phyloP scores from a whole-genome alignment of 1,139 yeast genomes.

The Blastobotrys buckinghamii region DNA sequence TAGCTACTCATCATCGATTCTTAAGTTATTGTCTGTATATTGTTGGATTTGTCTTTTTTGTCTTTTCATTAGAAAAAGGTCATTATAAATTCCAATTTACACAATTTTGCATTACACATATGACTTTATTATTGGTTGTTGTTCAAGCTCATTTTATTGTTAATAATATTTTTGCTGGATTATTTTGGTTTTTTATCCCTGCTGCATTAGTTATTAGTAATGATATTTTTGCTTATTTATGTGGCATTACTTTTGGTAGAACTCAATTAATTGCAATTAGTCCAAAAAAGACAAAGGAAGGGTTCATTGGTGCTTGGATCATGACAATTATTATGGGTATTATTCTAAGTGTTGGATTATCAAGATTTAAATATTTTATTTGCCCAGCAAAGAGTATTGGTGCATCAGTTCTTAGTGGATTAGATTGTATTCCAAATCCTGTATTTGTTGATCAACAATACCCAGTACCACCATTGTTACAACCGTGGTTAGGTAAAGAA shows the following conservation, averaged over 20 bases:
- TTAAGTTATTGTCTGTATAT: conserved; percentile 79
- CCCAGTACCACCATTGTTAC: conserved; percentile 65
- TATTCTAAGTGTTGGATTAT: conserved; percentile 55
- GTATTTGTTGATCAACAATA: conserved; percentile 76
- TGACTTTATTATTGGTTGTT: conserved; percentile 85
- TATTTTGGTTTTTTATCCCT: conserved; percentile 93
- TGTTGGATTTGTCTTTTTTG: conserved; percentile 85
- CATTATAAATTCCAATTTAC: conserved; percentile 89
- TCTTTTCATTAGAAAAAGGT: conserved; percentile 83
- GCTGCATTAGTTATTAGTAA: conserved; percentile 87
- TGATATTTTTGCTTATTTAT: conserved; percentile 92
- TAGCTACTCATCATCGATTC: conserved; percentile 69
- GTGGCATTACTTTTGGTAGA: conserved; percentile 94
- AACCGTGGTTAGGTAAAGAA: conserved; percentile 41
- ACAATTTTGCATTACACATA: conserved; percentile 88
- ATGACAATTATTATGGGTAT: conserved; percentile 79
- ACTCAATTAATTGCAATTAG: conserved; percentile 91
- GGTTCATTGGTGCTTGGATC: conserved; percentile 96
- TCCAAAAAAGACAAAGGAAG: conserved; percentile 97
- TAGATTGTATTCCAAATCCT: conserved; percentile 79
- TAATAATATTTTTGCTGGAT: conserved; percentile 81
- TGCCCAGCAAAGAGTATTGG: conserved; percentile 77
- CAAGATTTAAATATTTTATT: conserved; percentile 67
- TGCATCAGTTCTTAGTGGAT: conserved; percentile 52
- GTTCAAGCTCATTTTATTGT: conserved; percentile 92